phyloP scores from a whole-genome alignment of 2,329 filamentous ascomycete genomes.

The Fusarium phyllophilum region DNA sequence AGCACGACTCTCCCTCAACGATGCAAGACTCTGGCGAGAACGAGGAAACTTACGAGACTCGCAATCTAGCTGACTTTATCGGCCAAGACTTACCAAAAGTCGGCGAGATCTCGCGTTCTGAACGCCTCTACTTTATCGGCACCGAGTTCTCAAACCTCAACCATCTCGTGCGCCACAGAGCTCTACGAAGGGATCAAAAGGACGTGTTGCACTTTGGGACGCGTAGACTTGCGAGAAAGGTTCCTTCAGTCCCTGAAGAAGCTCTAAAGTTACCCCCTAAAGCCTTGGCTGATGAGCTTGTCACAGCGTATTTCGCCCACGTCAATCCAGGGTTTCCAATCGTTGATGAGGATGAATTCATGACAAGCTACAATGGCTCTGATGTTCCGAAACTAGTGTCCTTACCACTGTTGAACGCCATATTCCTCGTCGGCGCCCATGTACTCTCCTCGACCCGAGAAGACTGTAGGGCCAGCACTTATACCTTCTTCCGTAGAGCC shows the following conservation, averaged over 20 bases:
- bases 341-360: slow-evolving; percentile 62
- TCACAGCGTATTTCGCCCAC: slow-evolving; percentile 61
- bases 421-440: slow-evolving; percentile 63
- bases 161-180: slow-evolving; percentile 62
- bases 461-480: slow-evolving; percentile 54
- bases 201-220: slow-evolving; percentile 50
- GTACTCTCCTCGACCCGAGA: slow-evolving; percentile 54
- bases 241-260: slow-evolving; percentile 54
- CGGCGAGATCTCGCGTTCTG: slow-evolving; percentile 58
- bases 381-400: slow-evolving; percentile 57
- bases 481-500: slow-evolving; percentile 61
- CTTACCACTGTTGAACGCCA: slow-evolving; percentile 60
- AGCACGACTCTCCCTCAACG: slow-evolving; percentile 22
- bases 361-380: slow-evolving; percentile 59
- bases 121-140: slow-evolving; percentile 64
- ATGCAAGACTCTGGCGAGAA: slow-evolving; percentile 31
- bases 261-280: slow-evolving; percentile 61
- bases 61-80: slow-evolving; percentile 61
- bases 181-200: slow-evolving; percentile 40
- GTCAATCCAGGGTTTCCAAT: slow-evolving; percentile 64
- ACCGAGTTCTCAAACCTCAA: slow-evolving; percentile 66
- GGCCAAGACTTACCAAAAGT: slow-evolving; percentile 57
- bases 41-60: slow-evolving; percentile 52
- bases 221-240: slow-evolving; percentile 50
- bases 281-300: slow-evolving; percentile 58